Evolutionary conservation across 106 monocot genomes (phyloP).

Genomic region (Ottelia alismoides): DNA sequence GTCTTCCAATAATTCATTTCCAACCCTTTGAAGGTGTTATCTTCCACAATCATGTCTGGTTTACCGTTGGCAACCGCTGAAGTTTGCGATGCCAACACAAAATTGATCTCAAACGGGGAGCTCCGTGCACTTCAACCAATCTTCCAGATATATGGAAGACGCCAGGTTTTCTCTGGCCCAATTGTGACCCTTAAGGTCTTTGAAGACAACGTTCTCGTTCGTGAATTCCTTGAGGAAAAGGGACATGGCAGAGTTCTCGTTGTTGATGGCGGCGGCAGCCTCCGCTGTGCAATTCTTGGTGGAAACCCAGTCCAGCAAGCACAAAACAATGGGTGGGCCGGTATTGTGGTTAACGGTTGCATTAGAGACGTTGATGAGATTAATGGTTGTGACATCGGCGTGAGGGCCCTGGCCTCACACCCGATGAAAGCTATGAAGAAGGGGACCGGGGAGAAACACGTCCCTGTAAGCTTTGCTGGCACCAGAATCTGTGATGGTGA

Average conservation of each 20-base stretch:
- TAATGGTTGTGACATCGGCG: conserved; percentile 11
- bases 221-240: conserved; percentile 6
- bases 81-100: conserved; percentile 10
- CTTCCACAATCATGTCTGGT: too few species aligned
- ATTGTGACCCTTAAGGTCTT: conserved; percentile 21
- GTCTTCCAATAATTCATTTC: too few species aligned
- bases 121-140: conserved; percentile 11
- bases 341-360: conserved; percentile 15
- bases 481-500: conserved; percentile 8
- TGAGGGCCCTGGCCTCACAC: conserved; percentile 14
- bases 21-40: too few species aligned
- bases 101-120: conserved; percentile 7
- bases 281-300: conserved; percentile 12
- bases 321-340: conserved; percentile 12
- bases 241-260: conserved; percentile 12
- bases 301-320: conserved; percentile 15
- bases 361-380: conserved; percentile 21
- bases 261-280: conserved; percentile 18
- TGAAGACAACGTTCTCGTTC: conserved; percentile 20
- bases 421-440: conserved; percentile 16
- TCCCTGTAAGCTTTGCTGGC: conserved; percentile 7
- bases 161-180: conserved; percentile 6
- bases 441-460: conserved; percentile 11
- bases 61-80: conserved; percentile 17
- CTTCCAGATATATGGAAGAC: conserved; percentile 15